Evolutionary conservation across 441 rosid species (phyloP).

Genomic region (Pelargonium fulgidum): DNA sequence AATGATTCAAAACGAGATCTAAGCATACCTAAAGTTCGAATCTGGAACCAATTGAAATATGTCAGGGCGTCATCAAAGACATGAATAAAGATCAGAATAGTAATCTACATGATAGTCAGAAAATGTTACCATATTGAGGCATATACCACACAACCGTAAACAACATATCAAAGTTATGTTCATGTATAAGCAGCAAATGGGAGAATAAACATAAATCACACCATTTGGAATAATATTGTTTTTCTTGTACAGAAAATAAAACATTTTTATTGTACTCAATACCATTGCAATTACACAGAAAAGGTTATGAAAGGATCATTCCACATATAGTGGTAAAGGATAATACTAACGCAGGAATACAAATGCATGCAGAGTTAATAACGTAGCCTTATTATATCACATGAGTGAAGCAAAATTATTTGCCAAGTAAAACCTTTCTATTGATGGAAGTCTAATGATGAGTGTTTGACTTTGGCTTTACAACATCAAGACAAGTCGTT

Average conservation of each 20-base stretch:
- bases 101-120: neutral
- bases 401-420: too few species aligned
- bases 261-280: neutral
- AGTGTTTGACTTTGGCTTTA: too few species aligned
- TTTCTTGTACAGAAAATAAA: too few species aligned
- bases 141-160: too few species aligned
- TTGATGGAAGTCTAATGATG: too few species aligned
- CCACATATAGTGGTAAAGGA: neutral
- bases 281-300: too few species aligned
- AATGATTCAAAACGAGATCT: slow-evolving; percentile 85
- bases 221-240: neutral
- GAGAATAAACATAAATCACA: neutral
- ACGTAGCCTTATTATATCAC: neutral
- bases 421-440: too few species aligned
- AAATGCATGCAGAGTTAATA: neutral
- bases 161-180: too few species aligned
- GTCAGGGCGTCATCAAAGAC: neutral
- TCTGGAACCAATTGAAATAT: slow-evolving; percentile 39
- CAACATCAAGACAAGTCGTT: too few species aligned
- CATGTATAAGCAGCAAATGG: neutral
- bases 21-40: slow-evolving; percentile 99
- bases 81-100: neutral
- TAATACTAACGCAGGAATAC: neutral
- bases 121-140: neutral
- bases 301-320: neutral